phyloP scores from a whole-genome alignment of 1,284 basidiomycete species.

The Melampsora occidentalis region DNA sequence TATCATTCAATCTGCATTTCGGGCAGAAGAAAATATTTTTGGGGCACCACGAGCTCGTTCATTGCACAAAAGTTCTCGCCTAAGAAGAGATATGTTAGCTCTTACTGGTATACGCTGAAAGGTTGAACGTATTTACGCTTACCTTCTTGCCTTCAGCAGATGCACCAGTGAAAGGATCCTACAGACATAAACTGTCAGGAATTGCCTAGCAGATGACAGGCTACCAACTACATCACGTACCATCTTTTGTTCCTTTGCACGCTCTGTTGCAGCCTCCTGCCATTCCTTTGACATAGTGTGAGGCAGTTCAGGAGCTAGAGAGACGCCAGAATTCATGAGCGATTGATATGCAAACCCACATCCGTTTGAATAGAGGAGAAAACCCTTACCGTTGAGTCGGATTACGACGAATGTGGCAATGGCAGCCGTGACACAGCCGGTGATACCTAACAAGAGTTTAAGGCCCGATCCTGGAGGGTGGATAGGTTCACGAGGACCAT shows the following conservation, averaged over 20 bases:
- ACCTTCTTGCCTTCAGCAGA: slow-evolving; percentile 41
- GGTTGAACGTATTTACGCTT: slow-evolving; percentile 1
- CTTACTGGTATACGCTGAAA: too few species aligned
- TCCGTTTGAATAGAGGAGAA: neutral
- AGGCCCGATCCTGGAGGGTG: slow-evolving; percentile 43
- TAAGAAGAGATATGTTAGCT: neutral
- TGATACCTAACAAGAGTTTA: slow-evolving; percentile 42
- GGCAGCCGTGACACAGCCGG: slow-evolving; percentile 41
- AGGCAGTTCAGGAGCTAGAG: slow-evolving; percentile 32
- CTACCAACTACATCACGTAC: slow-evolving; percentile 8
- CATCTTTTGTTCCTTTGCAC: slow-evolving; percentile 44
- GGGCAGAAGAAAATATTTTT: too few species aligned
- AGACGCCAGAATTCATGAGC: neutral
- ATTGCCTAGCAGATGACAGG: too few species aligned
- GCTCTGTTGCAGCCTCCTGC: slow-evolving; percentile 41
- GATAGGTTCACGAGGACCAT: slow-evolving; percentile 43
- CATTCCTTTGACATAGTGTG: slow-evolving; percentile 44
- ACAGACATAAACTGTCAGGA: neutral
- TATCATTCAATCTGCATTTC: too few species aligned
- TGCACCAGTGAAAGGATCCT: slow-evolving; percentile 44
- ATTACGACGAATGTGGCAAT: slow-evolving; percentile 34
- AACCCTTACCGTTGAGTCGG: slow-evolving; percentile 20
- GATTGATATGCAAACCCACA: too few species aligned
- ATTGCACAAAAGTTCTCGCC: slow-evolving; percentile 42
- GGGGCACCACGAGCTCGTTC: too few species aligned